Evolutionary conservation across 768 basidiomycete species (phyloP).

Genomic region (Suillus hirtellus): DNA sequence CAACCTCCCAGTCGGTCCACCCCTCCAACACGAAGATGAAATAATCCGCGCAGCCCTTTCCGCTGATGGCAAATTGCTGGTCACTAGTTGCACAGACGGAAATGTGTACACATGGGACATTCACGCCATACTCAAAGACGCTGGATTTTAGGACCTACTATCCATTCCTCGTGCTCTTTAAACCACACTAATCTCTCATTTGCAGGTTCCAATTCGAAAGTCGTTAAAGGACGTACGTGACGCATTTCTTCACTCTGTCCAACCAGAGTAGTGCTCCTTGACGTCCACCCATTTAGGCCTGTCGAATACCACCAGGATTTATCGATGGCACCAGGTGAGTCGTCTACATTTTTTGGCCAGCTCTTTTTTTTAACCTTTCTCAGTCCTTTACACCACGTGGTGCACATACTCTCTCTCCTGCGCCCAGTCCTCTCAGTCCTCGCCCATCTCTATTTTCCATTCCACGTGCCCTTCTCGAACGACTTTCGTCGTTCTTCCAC

Average conservation of each 20-base stretch:
- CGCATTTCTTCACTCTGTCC: not conserved
- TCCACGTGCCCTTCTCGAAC: no score
- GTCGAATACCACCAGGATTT: no score
- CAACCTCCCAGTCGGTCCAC: not conserved
- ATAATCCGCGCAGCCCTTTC: not conserved
- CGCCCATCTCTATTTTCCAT: no score
- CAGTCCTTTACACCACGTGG: no score
- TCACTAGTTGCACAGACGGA: not conserved
- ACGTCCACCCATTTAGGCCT: not conserved
- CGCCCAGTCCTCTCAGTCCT: no score
- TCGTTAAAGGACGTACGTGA: not conserved
- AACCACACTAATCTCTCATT: not conserved
- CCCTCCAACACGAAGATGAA: not conserved
- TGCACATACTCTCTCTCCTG: no score
- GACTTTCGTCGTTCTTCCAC: no score
- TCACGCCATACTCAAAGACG: not conserved
- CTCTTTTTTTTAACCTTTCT: no score
- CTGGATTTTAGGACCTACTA: not conserved
- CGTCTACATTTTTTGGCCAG: no score
- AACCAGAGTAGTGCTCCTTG: not conserved
- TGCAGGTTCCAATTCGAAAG: no score
- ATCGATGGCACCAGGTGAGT: no score
- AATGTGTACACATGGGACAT: not conserved
- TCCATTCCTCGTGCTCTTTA: not conserved
- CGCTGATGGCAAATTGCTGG: not conserved